A percentile compares a stretch with the other conserved stretches of the same genome.
These are phyloP conservation scores for Funneliformis caledonium DNA, from an alignment of 371 early-diverging fungal species.

Conservation along the genomic window DNA sequence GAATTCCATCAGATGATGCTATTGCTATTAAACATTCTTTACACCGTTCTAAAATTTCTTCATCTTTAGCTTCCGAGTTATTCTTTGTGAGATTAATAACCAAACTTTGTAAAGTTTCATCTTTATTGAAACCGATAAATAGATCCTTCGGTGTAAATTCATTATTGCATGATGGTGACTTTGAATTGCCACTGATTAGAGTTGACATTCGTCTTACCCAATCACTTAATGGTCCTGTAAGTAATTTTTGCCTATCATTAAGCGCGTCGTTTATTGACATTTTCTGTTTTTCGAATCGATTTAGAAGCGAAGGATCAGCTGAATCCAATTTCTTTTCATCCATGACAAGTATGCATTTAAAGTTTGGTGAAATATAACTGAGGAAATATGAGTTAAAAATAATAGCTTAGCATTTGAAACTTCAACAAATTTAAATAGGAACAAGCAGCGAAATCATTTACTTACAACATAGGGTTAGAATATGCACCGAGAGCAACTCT, in stretches of 20 bases:
- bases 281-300: conserved; percentile 37
- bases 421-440: background rate
- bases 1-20: conserved; percentile 39
- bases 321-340: conserved; percentile 29
- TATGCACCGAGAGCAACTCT: conserved; percentile 39
- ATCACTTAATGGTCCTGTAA: background rate
- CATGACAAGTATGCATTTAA: conserved; percentile 37
- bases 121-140: conserved; percentile 36
- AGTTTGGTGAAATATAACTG: conserved; percentile 21
- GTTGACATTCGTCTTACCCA: conserved; percentile 40
- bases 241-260: background rate
- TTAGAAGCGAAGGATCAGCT: conserved; percentile 30
- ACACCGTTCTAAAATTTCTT: background rate
- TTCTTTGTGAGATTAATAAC: conserved; percentile 27
- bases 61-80: background rate
- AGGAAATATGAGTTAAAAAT: background rate
- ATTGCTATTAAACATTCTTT: conserved; percentile 37
- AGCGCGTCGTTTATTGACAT: conserved; percentile 27
- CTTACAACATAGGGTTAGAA: conserved; percentile 39
- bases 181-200: background rate
- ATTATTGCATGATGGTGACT: background rate
- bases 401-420: background rate
- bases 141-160: conserved; percentile 16
- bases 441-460: background rate
- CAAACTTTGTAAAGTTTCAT: conserved; percentile 36